These are phyloP conservation scores for Bondarzewia mesenterica DNA, from an alignment of 1,284 basidiomycete genomes.

Conservation along the genomic window DNA sequence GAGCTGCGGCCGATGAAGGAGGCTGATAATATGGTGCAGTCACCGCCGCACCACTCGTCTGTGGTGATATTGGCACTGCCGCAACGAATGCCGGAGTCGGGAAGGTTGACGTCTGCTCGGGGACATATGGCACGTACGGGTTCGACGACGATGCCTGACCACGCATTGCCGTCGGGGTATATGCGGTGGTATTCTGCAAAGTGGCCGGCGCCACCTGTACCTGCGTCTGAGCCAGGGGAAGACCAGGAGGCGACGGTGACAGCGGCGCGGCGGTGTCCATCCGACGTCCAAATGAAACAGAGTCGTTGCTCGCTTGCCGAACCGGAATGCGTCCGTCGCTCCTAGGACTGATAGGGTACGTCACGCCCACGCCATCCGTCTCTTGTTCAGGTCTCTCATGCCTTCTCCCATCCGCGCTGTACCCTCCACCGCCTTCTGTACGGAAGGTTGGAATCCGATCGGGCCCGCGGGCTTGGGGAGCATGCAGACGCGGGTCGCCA, in stretches of 20 bases:
- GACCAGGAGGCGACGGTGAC: no score
- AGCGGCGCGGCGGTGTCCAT: not conserved
- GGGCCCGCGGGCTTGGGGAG: constrained; percentile 8
- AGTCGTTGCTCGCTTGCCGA: not conserved
- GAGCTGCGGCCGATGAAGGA: no score
- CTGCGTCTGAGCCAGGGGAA: not conserved
- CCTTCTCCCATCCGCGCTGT: not conserved
- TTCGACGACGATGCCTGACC: no score
- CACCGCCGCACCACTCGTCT: no score
- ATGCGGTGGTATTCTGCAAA: no score
- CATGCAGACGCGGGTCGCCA: constrained; percentile 12
- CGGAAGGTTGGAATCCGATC: not conserved
- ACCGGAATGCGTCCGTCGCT: constrained; percentile 1
- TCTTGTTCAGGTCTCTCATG: not conserved
- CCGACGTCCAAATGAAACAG: not conserved
- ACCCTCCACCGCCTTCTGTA: not conserved
- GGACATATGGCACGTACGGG: no score
- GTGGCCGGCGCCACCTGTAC: no score
- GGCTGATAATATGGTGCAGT: no score
- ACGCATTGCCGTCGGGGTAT: no score
- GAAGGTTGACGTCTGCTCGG: no score
- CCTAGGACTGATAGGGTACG: constrained; percentile 5
- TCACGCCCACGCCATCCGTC: not conserved
- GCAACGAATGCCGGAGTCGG: no score
- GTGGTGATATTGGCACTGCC: no score